phyloP scores from a whole-genome alignment of 2,329 filamentous ascomycete species.

The Ilyonectria destructans region DNA sequence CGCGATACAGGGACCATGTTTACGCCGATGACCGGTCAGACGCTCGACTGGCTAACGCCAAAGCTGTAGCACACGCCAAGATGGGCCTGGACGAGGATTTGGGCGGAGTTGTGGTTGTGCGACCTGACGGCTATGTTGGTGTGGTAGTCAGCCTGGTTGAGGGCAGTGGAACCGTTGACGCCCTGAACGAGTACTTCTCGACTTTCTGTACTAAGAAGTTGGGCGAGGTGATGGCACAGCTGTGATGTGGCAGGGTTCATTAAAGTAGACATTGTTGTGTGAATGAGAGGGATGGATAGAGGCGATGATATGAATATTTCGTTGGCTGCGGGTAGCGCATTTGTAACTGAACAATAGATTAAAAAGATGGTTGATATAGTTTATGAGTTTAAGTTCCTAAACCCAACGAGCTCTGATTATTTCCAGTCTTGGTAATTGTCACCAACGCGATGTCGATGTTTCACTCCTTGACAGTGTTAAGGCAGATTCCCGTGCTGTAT shows the following conservation, averaged over 20 bases:
- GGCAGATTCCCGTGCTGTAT: no score
- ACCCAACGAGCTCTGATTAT: not conserved
- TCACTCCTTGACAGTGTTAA: no score
- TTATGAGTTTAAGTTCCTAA: not conserved
- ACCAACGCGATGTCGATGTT: no score
- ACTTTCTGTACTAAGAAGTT: conserved; percentile 78
- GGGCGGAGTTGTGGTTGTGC: conserved; percentile 86
- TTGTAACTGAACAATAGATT: conserved; percentile 14
- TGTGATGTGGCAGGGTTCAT: conserved; percentile 35
- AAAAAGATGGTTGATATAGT: not conserved
- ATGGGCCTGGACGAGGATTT: conserved; percentile 83
- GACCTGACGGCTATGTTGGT: conserved; percentile 91
- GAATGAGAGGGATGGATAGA: conserved; percentile 1
- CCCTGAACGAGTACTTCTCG: conserved; percentile 86
- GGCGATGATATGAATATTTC: conserved; percentile 9
- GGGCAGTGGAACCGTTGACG: conserved; percentile 85
- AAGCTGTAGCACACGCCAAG: conserved; percentile 87
- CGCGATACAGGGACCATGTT: conserved; percentile 84
- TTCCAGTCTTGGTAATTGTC: not conserved
- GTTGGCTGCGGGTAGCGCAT: conserved; percentile 11
- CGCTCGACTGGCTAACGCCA: conserved; percentile 77
- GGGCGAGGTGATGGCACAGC: conserved; percentile 52
- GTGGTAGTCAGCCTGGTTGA: conserved; percentile 82
- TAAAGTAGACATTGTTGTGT: not conserved
- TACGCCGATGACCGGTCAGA: conserved; percentile 91